A percentile compares a stretch with the other conserved stretches of the same genome.
These are phyloP conservation scores for Rhodosporidiobolus odoratus DNA, from an alignment of 768 basidiomycete genomes.

Conservation along the genomic window DNA sequence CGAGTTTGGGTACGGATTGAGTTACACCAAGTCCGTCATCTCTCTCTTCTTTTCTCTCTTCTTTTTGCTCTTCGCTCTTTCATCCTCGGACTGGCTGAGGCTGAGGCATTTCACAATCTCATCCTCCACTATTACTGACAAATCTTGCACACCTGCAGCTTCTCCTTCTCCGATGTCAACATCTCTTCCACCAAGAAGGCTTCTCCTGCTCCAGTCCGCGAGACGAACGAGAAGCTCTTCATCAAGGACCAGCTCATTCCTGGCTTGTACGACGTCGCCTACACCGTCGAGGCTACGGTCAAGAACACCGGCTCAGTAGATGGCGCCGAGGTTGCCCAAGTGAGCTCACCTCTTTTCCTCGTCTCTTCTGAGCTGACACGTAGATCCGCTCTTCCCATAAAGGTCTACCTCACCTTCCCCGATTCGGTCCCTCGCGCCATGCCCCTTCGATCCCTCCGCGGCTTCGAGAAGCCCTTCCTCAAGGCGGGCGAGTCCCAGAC, in stretches of 20 bases:
- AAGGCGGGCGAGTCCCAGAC: slow-evolving; percentile 41
- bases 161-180: slow-evolving; percentile 40
- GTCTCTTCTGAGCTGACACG: neutral
- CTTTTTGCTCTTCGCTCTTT: slow-evolving; percentile 20
- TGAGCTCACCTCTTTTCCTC: neutral
- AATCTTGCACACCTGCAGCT: slow-evolving; percentile 20
- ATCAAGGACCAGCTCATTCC: neutral
- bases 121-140: neutral
- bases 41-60: neutral
- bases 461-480: slow-evolving; percentile 41
- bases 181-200: neutral
- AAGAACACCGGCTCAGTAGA: slow-evolving; percentile 29
- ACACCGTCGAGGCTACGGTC: slow-evolving; percentile 26
- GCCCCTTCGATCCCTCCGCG: slow-evolving; percentile 38
- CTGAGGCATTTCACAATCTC: neutral
- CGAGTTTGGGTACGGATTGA: slow-evolving; percentile 45
- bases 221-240: slow-evolving; percentile 27
- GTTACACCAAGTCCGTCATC: slow-evolving; percentile 27
- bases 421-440: slow-evolving; percentile 15
- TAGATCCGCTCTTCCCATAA: neutral
- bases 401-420: slow-evolving; percentile 38
- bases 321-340: slow-evolving; percentile 30
- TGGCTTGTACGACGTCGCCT: slow-evolving; percentile 16
- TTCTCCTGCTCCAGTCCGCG: slow-evolving; percentile 1
- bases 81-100: neutral